Base-by-base conservation (phyloP, 2,329 filamentous ascomycete species). In the Exophiala bonariae region DNA sequence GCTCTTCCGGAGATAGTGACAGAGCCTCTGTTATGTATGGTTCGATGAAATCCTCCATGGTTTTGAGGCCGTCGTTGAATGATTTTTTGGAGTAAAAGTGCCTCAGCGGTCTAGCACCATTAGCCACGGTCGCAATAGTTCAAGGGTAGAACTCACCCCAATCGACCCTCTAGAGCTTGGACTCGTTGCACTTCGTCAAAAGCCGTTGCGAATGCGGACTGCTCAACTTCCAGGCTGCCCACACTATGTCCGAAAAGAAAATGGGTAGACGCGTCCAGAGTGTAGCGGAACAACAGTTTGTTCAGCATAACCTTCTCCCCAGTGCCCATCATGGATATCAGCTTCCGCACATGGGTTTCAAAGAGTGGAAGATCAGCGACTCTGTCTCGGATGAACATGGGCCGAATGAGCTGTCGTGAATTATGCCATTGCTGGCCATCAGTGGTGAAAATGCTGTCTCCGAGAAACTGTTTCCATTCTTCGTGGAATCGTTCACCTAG, bases 371-470 rank as follows among this genome's bases (percentile, higher is more conserved):
- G 74, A 64, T 96, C 89, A 47, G 86, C 87, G 16, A 96, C 81
- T 9, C 89, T 85, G 62, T 95, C 88, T 57, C 86, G 86, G 60
- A 88, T 82, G 67, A 96, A 96, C 69, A 95, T 89, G 0, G 91
- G 91, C 3, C 90, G 78, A 52, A 96, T 84, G 44, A 96, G 76
- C 60, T 91, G 85, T n/a, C 92, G 80, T 42, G 85, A 90, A 48
- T 79, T 76, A 57, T 92, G 87, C 91, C 91, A 96, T 37, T 79
- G 68, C 22, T 83, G 75, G 2, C 87, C 86, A 63, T 96, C 91
- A 0, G 89, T 95, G 6, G 83, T 84, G 67, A 88, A 89, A 72
- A 88, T 89, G 70, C 85, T 84, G 63, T 95, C 83, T n/a, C 90
- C 90, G 16, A 96, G 72, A 57, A 95, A 95, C 11, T 83, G 80